phyloP scores from a whole-genome alignment of 139 green algal species.

The Chlorella sp. region DNA sequence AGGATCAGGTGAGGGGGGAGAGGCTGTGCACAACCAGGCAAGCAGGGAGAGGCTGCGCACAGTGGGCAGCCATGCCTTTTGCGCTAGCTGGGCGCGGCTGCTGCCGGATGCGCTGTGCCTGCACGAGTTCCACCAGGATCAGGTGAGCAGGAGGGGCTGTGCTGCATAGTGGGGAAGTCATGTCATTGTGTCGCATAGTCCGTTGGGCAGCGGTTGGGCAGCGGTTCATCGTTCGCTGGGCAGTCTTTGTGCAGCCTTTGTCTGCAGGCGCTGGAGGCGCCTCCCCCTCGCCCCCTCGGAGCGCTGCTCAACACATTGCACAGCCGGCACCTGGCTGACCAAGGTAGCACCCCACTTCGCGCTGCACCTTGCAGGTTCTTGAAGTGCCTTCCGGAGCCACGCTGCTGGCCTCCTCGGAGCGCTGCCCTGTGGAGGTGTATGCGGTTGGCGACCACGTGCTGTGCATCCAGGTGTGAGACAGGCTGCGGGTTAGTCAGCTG shows the following conservation, averaged over 20 bases:
- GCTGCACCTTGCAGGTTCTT: not conserved
- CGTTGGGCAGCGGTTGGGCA: too few relatives aligned
- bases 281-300: too few relatives aligned
- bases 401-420: constrained; percentile 22
- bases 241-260: too few relatives aligned
- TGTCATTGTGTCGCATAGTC: too few relatives aligned
- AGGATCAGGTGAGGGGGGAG: constrained; percentile 24
- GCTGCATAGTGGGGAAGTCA: too few relatives aligned
- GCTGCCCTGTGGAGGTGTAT: constrained; percentile 25
- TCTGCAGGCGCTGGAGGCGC: not conserved
- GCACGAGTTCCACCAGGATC: constrained; percentile 22
- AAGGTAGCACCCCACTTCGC: not conserved
- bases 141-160: too few relatives aligned
- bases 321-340: not conserved
- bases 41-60: too few relatives aligned
- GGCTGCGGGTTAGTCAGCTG: too few relatives aligned
- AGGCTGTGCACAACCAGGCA: too few relatives aligned
- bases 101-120: not conserved
- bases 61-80: too few relatives aligned
- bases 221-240: too few relatives aligned
- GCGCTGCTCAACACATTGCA: not conserved
- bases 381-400: constrained; percentile 7
- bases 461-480: constrained; percentile 12
- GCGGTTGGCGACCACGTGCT: constrained; percentile 15
- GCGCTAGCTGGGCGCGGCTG: too few relatives aligned